These are phyloP conservation scores for Diplosphaera chodatii DNA, from an alignment of 139 green algal species.

Conservation along the genomic window DNA sequence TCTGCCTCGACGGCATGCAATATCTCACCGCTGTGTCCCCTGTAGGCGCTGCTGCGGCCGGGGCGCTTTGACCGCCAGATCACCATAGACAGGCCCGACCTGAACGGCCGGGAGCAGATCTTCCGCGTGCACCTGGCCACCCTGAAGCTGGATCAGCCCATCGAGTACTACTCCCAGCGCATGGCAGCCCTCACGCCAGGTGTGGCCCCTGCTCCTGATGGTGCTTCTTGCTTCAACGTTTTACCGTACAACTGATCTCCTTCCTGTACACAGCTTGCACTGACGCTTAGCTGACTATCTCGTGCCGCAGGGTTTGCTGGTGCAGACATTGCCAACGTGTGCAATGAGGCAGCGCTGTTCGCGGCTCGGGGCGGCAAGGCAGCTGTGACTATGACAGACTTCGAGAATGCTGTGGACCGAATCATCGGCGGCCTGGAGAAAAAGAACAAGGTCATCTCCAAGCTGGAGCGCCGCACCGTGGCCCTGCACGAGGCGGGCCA, in stretches of 20 bases:
- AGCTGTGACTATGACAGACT: conserved; percentile 74
- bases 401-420: conserved; percentile 92
- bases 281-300: too few species aligned
- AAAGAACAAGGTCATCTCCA: conserved; percentile 94
- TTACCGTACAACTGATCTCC: not conserved
- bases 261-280: not conserved
- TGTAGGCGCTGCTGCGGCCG: conserved; percentile 81
- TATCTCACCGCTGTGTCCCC: too few species aligned
- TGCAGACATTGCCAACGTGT: conserved; percentile 99
- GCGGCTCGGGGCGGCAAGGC: conserved; percentile 68
- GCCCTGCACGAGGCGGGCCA: conserved; percentile 96
- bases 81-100: conserved; percentile 91
- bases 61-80: conserved; percentile 97
- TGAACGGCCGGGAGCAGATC: conserved; percentile 95
- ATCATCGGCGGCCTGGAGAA: conserved; percentile 99
- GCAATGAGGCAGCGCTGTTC: conserved; percentile 95
- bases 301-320: conserved; percentile 37
- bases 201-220: not conserved
- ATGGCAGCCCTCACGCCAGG: conserved; percentile 94
- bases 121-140: conserved; percentile 86
- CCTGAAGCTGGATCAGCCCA: conserved; percentile 69
- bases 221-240: not conserved
- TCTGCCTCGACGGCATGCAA: not conserved
- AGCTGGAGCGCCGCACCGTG: conserved; percentile 91
- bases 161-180: conserved; percentile 80